Conservation (phyloP, 148 eudicot genomes). For the Amaranthus hypochondriacus region DNA sequence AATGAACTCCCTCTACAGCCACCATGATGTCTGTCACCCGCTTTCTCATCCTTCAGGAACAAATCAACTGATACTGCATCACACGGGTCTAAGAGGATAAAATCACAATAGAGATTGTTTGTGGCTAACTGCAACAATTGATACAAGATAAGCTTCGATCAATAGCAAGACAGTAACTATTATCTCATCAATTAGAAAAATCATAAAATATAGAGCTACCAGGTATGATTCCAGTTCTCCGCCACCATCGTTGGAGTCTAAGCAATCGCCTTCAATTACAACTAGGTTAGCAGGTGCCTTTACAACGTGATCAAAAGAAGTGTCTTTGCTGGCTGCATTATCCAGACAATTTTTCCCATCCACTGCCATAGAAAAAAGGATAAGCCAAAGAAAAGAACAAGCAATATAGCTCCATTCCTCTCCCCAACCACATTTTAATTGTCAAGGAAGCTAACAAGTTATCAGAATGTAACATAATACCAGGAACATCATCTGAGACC, state of each 20-base stretch:
- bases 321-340: constrained; percentile 34
- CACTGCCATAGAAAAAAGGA: constrained; percentile 39
- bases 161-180: not conserved
- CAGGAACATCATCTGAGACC: constrained; percentile 77
- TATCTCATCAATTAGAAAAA: not conserved
- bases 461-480: constrained; percentile 30
- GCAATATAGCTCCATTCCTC: not conserved
- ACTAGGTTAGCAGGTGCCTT: constrained; percentile 89
- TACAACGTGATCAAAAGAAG: constrained; percentile 38
- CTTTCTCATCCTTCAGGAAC: constrained; percentile 44
- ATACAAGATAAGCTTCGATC: constrained; percentile 6
- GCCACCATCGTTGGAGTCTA: constrained; percentile 70
- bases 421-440: not conserved
- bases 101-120: constrained; percentile 62
- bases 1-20: constrained; percentile 40
- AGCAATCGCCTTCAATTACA: constrained; percentile 92
- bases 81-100: constrained; percentile 72
- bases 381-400: constrained; percentile 3
- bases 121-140: constrained; percentile 63
- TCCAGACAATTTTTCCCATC: constrained; percentile 65
- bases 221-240: constrained; percentile 82
- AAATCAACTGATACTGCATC: constrained; percentile 56
- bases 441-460: constrained; percentile 5
- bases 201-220: constrained; percentile 41
- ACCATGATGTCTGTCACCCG: constrained; percentile 42